Evolutionary conservation across 257 asterid species (phyloP), one percentile per base, ranked within the genome.

Genomic region (Solanum ahanhuiri): DNA sequence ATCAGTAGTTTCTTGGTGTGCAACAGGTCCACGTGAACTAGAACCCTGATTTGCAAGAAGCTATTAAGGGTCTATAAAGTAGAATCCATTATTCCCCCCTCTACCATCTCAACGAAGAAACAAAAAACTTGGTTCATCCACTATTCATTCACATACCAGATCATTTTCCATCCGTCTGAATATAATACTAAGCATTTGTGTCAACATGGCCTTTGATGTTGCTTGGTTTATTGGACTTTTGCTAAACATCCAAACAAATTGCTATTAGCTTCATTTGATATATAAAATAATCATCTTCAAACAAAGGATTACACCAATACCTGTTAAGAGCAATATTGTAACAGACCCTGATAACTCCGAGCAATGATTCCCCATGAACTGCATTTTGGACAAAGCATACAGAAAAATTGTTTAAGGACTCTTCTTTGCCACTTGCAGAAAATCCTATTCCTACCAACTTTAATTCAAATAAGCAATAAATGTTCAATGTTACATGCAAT

Each of bases 211-310:
- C 89, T 94, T 97, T 76, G 99, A 89, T 14, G 99, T 97, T 71
- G 98, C 98, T 93, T 97, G 99, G 93, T 95, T 97, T 89, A 97
- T 93, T 86, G 94, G 98, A 87, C 99, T 94, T 97, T 97, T 97
- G 95, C 99, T 97, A 87, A 88, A 93, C 89, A 90, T 87, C 88
- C 81, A 87, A 89, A 85, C 58, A 63, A 71, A 82, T 33, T 83
- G 48, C 85, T 86, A 91, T 87, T 48, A 90, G 91, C 87, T 91
- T 48, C 64, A 84, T 48, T 81, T 70, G 39, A 66, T 71, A 76
- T n/a, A 88, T 84, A 86, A 60, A 87, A 81, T 83, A 66, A 30
- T 54, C 87, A 89, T 35, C 90, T 54, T 76, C 39, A 82, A 51
- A 58, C 86, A 39, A 84, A 45, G 48, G 51, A 66, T 48, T 64